These are phyloP conservation scores for Rhizophora apiculata DNA, from an alignment of 345 rosid species.

Conservation along the genomic window DNA sequence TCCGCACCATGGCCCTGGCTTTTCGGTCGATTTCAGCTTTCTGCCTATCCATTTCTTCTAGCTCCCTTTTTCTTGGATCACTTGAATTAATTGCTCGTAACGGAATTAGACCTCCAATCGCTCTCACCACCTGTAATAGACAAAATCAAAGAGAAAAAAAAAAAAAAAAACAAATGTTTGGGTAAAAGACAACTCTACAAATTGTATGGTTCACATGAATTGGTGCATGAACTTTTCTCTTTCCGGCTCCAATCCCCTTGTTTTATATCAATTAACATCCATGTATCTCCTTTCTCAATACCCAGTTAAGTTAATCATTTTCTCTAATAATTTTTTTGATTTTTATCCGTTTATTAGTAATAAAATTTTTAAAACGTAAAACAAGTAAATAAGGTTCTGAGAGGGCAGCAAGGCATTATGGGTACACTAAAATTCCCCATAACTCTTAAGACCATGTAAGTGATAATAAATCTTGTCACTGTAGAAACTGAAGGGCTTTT, in stretches of 20 bases:
- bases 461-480: constrained; percentile 24
- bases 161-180: constrained; percentile 13
- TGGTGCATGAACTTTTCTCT: background rate
- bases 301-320: background rate
- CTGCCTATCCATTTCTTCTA: constrained; percentile 53
- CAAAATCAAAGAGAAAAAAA: constrained; percentile 11
- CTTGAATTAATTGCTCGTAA: constrained; percentile 35
- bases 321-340: background rate
- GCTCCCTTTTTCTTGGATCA: constrained; percentile 63
- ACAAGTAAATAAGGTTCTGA: background rate
- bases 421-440: constrained; percentile 6
- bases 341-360: background rate
- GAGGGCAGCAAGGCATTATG: constrained; percentile 4
- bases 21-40: constrained; percentile 49
- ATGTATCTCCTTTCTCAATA: too few species aligned
- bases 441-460: constrained; percentile 10
- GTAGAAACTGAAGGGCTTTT: constrained; percentile 34
- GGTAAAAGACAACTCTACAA: constrained; percentile 20
- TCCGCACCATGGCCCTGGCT: constrained; percentile 52
- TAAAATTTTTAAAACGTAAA: background rate
- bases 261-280: too few species aligned
- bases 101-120: constrained; percentile 67
- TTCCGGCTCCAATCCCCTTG: too few species aligned
- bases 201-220: background rate
- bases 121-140: constrained; percentile 63